Percentiles rank a stretch among this genome's conserved stretches.
These are phyloP conservation scores for Rhododendron kiyosumense DNA, from an alignment of 148 eudicot genomes.

Conservation along the genomic window DNA sequence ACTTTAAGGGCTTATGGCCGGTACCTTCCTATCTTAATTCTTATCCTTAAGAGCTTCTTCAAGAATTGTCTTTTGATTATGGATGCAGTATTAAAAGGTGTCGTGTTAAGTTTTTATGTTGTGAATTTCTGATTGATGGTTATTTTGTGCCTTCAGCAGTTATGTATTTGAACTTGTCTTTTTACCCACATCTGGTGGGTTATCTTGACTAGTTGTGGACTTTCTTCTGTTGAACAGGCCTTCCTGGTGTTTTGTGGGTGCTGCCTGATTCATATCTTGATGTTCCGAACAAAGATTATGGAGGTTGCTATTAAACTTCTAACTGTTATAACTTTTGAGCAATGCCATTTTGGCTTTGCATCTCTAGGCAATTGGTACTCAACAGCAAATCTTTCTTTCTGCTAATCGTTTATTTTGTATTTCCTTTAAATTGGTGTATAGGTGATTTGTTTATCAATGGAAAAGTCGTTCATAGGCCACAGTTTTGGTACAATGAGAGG, in stretches of 20 bases:
- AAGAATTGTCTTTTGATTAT: neutral
- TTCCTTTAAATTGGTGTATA: conserved; percentile 15
- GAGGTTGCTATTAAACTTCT: conserved; percentile 48
- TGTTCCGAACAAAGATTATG: conserved; percentile 94
- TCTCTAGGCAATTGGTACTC: neutral
- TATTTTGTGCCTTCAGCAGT: neutral
- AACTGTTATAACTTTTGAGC: neutral
- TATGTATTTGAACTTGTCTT: neutral
- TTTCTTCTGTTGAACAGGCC: conserved; percentile 28
- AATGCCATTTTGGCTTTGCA: neutral
- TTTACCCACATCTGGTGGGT: neutral
- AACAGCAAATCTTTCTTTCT: neutral
- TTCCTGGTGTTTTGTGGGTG: conserved; percentile 89
- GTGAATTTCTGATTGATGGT: conserved; percentile 6
- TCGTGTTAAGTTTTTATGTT: neutral
- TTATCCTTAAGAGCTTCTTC: neutral
- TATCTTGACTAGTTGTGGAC: neutral
- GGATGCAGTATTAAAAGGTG: neutral
- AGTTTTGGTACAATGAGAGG: conserved; percentile 60
- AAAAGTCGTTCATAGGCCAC: conserved; percentile 75
- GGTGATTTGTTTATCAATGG: conserved; percentile 84
- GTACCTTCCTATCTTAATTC: neutral
- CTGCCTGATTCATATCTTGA: conserved; percentile 96
- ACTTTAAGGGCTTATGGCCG: neutral
- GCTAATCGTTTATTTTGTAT: neutral